A percentile compares a stretch with the other conserved stretches of the same genome.
Conservation (phyloP, 768 basidiomycete species). For the Pulveroboletus frians region DNA sequence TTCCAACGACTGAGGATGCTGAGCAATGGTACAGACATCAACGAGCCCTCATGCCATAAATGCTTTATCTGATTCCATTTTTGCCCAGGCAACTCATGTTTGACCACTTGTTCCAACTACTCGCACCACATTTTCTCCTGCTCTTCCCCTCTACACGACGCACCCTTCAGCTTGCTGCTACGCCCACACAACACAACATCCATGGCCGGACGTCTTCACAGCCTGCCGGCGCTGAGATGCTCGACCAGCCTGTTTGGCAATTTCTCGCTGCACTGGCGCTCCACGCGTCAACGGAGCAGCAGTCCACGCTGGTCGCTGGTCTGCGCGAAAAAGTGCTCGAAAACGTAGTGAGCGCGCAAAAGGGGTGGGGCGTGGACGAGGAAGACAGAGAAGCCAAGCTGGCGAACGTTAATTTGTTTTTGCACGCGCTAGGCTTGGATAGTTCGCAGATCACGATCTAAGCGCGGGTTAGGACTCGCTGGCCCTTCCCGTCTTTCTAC, state of each 20-base stretch:
- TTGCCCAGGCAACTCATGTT: conserved; percentile 75
- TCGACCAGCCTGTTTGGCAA: conserved; percentile 93
- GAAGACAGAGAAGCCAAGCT: conserved; percentile 74
- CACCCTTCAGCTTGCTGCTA: conserved; percentile 35
- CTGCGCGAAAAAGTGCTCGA: conserved; percentile 93
- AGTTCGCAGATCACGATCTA: conserved; percentile 64
- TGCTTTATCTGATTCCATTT: conserved; percentile 8
- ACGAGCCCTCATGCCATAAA: neutral
- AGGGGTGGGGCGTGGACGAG: conserved; percentile 66
- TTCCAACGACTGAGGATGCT: conserved; percentile 66
- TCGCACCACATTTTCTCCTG: conserved; percentile 67
- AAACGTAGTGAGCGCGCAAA: conserved; percentile 75
- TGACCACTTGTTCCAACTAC: conserved; percentile 77
- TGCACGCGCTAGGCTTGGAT: conserved; percentile 72
- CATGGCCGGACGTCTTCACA: conserved; percentile 64
- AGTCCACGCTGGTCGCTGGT: conserved; percentile 77
- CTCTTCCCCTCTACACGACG: conserved; percentile 91
- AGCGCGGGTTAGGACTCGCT: neutral
- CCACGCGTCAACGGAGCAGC: conserved; percentile 80
- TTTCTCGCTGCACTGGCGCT: conserved; percentile 87
- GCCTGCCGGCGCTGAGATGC: conserved; percentile 46
- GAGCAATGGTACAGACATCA: conserved; percentile 64
- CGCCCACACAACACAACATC: conserved; percentile 31
- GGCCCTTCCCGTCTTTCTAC: no score
- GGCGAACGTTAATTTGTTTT: conserved; percentile 88